A percentile compares a stretch with the other conserved stretches of the same genome.
Conservation (phyloP, 129 eudicot species). For the Kitagawia praeruptora region DNA sequence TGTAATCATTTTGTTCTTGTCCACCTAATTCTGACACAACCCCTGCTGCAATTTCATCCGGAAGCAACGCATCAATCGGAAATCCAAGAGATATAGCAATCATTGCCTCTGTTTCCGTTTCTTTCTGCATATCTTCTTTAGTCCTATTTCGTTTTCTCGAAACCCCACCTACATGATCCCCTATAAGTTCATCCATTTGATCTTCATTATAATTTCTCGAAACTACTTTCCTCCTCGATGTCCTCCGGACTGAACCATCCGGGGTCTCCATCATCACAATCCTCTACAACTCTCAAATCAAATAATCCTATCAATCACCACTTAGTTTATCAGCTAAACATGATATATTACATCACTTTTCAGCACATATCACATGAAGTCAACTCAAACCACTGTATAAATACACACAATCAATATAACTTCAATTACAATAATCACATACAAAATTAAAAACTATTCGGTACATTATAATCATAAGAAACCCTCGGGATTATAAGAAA, state of each 20-base stretch:
- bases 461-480: neutral
- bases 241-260: constrained; percentile 29
- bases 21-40: constrained; percentile 70
- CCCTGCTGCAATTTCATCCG: constrained; percentile 66
- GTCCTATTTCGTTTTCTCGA: constrained; percentile 52
- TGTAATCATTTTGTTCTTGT: constrained; percentile 77
- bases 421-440: neutral
- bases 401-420: neutral
- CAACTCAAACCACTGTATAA: neutral
- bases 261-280: constrained; percentile 31
- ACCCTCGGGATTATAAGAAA: neutral
- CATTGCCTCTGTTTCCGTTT: constrained; percentile 83
- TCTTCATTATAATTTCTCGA: constrained; percentile 68
- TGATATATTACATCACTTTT: too few species aligned
- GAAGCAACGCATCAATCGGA: constrained; percentile 69
- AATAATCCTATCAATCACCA: neutral
- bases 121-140: constrained; percentile 64
- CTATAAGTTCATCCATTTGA: constrained; percentile 76
- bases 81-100: constrained; percentile 83
- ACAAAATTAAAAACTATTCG: neutral
- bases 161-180: constrained; percentile 49
- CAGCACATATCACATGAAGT: neutral
- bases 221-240: constrained; percentile 47
- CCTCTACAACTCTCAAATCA: neutral
- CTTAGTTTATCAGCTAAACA: neutral